A percentile compares a stretch with the other conserved stretches of the same genome.
Conservation (phyloP, 495 filamentous ascomycete species). For the Umbilicaria muhlenbergii region DNA sequence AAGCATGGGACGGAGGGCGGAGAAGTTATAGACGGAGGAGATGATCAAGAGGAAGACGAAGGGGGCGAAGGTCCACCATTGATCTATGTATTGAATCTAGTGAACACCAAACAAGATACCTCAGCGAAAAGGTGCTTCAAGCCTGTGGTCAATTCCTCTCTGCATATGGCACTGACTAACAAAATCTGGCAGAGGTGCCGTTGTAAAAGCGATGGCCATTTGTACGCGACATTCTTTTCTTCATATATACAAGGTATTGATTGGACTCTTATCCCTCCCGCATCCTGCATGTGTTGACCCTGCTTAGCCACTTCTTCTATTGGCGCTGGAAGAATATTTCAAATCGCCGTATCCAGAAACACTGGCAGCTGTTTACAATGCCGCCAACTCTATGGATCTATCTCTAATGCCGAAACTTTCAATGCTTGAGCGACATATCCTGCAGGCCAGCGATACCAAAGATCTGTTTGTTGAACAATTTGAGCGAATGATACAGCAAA, state of each 20-base stretch:
- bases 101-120: slow-evolving; percentile 95
- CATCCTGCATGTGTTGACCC: slow-evolving; percentile 12
- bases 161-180: not conserved
- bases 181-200: slow-evolving; percentile 52
- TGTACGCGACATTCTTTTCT: slow-evolving; percentile 97
- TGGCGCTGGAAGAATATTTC: slow-evolving; percentile 97
- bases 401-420: slow-evolving; percentile 82
- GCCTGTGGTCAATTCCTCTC: not conserved
- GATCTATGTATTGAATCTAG: slow-evolving; percentile 92
- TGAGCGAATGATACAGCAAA: slow-evolving; percentile 75
- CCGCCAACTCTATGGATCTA: slow-evolving; percentile 92
- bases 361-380: slow-evolving; percentile 73
- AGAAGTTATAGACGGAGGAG: slow-evolving; percentile 37
- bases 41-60: slow-evolving; percentile 46
- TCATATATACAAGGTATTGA: slow-evolving; percentile 83
- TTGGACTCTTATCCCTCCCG: not conserved
- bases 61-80: slow-evolving; percentile 70
- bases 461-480: slow-evolving; percentile 98
- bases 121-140: slow-evolving; percentile 55
- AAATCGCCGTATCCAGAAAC: slow-evolving; percentile 82
- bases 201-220: slow-evolving; percentile 99
- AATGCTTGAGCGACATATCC: slow-evolving; percentile 65
- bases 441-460: slow-evolving; percentile 83
- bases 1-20: slow-evolving; percentile 27
- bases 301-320: slow-evolving; percentile 64